These are phyloP conservation scores for Aspergillus pseudotamarii DNA, from an alignment of 2,329 filamentous ascomycete species.

Conservation along the genomic window DNA sequence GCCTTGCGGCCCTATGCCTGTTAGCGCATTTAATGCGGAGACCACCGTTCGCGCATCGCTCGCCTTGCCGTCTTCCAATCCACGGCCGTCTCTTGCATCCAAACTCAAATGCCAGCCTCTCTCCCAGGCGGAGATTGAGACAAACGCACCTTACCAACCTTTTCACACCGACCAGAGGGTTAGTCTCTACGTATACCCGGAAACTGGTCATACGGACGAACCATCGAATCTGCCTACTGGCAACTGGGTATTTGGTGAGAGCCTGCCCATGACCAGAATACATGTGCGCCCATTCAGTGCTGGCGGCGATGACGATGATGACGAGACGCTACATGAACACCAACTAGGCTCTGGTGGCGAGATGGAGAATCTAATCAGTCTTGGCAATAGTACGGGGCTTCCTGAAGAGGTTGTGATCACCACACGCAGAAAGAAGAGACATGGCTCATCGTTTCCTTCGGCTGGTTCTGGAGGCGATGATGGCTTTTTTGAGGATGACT, in stretches of 20 bases:
- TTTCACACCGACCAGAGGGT: conserved; percentile 92
- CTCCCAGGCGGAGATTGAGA: conserved; percentile 87
- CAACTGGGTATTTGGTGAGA: conserved; percentile 59
- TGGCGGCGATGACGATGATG: conserved; percentile 39
- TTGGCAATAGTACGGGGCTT: conserved; percentile 57
- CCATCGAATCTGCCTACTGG: conserved; percentile 41
- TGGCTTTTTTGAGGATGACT: conserved; percentile 89
- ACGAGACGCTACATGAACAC: conserved; percentile 37
- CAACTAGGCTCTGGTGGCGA: conserved; percentile 38
- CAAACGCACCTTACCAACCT: conserved; percentile 91
- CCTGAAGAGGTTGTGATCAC: conserved; percentile 81
- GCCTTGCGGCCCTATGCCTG: conserved; percentile 58
- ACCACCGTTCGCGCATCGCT: conserved; percentile 42
- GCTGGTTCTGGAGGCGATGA: conserved; percentile 57
- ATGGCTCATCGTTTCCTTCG: conserved; percentile 30
- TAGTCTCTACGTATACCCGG: conserved; percentile 68
- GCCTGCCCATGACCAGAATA: conserved; percentile 51
- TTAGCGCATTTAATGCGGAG: conserved; percentile 57
- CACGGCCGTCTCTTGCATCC: conserved; percentile 48
- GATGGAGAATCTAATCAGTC: conserved; percentile 54
- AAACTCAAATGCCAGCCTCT: conserved; percentile 56
- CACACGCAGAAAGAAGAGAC: conserved; percentile 68
- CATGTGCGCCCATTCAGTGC: conserved; percentile 49
- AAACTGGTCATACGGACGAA: conserved; percentile 41
- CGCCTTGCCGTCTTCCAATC: conserved; percentile 38